These are phyloP conservation scores for Hortaea sp. DNA, from an alignment of 2,329 filamentous ascomycete genomes.

Conservation along the genomic window DNA sequence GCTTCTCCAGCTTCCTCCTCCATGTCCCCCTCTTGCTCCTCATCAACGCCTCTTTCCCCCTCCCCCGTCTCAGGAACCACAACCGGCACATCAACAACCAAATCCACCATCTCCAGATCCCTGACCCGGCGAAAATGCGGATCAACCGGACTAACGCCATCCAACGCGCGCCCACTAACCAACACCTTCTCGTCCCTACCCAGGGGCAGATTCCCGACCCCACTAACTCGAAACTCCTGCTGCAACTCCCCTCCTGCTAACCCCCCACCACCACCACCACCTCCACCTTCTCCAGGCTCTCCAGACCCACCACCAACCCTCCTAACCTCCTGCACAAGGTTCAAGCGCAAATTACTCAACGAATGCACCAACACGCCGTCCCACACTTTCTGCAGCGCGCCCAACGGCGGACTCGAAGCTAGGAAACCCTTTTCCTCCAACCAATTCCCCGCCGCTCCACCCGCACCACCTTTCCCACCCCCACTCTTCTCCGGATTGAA, in stretches of 20 bases:
- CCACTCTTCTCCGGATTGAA: constrained; percentile 17
- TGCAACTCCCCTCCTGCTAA: constrained; percentile 15
- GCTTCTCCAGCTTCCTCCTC: background rate
- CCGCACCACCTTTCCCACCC: background rate
- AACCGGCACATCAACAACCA: constrained; percentile 50
- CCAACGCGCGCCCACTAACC: constrained; percentile 58
- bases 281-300: background rate
- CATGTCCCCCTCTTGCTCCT: background rate
- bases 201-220: constrained; percentile 69
- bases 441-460: background rate
- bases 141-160: constrained; percentile 64
- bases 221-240: constrained; percentile 59
- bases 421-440: background rate
- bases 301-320: constrained; percentile 21
- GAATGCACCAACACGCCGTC: constrained; percentile 52
- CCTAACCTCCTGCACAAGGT: constrained; percentile 55
- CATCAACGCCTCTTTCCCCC: background rate
- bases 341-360: constrained; percentile 51
- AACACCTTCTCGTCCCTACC: constrained; percentile 83
- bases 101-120: constrained; percentile 61
- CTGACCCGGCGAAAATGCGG: constrained; percentile 73
- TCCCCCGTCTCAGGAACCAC: background rate
- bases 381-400: constrained; percentile 45
- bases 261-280: constrained; percentile 15
- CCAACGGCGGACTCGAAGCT: constrained; percentile 13